phyloP scores from a whole-genome alignment of 495 filamentous ascomycete species.

The Tuber aestivum region DNA sequence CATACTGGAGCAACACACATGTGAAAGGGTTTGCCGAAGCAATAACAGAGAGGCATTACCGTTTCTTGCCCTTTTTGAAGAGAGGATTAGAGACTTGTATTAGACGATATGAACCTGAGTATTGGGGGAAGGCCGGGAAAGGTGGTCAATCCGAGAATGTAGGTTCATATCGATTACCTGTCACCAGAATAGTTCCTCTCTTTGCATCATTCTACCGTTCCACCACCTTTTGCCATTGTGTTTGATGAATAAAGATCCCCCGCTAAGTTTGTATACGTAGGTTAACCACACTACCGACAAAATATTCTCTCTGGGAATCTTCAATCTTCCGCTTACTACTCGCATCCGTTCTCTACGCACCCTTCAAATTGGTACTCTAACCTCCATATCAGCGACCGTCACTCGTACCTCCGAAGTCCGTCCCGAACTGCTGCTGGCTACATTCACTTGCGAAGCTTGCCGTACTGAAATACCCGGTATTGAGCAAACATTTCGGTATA shows the following conservation, averaged over 20 bases:
- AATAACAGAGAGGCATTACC: slow-evolving; percentile 85
- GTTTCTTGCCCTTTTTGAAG: slow-evolving; percentile 87
- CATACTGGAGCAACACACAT: slow-evolving; percentile 49
- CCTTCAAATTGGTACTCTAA: slow-evolving; percentile 80
- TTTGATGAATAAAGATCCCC: not conserved
- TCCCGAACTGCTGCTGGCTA: slow-evolving; percentile 84
- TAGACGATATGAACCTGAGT: slow-evolving; percentile 86
- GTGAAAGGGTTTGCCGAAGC: slow-evolving; percentile 73
- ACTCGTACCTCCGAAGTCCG: slow-evolving; percentile 95
- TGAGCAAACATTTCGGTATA: slow-evolving; percentile 96
- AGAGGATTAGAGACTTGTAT: slow-evolving; percentile 87
- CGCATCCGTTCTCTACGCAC: slow-evolving; percentile 84
- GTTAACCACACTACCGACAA: slow-evolving; percentile 83
- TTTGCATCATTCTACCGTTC: not conserved
- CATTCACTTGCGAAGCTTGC: slow-evolving; percentile 87
- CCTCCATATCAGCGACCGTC: slow-evolving; percentile 92
- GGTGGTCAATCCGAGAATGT: slow-evolving; percentile 32
- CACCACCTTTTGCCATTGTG: not conserved
- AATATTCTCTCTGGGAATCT: slow-evolving; percentile 89
- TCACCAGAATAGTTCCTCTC: not conserved
- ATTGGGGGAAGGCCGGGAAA: slow-evolving; percentile 51
- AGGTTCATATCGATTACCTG: slow-evolving; percentile 2
- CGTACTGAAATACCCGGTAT: slow-evolving; percentile 74
- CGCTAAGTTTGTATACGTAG: slow-evolving; percentile 40
- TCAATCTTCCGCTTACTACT: slow-evolving; percentile 91